Evolutionary conservation across 768 basidiomycete species (phyloP).

Genomic region (Galerina sulciceps): DNA sequence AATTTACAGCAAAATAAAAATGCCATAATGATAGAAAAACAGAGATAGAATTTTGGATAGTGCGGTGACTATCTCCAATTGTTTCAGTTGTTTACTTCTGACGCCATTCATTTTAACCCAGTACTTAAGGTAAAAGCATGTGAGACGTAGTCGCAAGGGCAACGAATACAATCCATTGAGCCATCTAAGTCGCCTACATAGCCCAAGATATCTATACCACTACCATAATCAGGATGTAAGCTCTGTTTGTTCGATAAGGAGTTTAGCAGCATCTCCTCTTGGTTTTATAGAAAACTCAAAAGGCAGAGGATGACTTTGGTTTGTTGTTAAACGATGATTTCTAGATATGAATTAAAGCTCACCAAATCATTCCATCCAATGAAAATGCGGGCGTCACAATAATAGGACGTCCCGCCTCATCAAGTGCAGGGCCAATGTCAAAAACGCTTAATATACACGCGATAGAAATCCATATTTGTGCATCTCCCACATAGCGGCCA

Average conservation of each 20-base stretch:
- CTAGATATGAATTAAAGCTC: not conserved
- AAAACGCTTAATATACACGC: constrained; percentile 48
- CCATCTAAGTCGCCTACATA: too few relatives aligned
- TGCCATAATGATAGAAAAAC: too few relatives aligned
- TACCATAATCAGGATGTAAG: constrained; percentile 11
- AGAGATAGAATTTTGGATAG: too few relatives aligned
- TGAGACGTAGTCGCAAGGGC: too few relatives aligned
- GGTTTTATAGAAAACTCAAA: constrained; percentile 37
- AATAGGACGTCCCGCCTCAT: constrained; percentile 36
- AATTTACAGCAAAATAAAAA: too few relatives aligned
- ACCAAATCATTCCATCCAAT: constrained; percentile 47
- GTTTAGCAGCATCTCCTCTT: constrained; percentile 28
- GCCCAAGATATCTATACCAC: not conserved
- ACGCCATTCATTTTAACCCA: too few relatives aligned
- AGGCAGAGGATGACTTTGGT: constrained; percentile 35
- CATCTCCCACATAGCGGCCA: constrained; percentile 48
- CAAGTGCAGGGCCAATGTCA: constrained; percentile 39
- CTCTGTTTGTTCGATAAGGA: constrained; percentile 36
- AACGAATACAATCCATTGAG: too few relatives aligned
- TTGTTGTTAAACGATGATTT: too few relatives aligned
- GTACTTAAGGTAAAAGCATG: too few relatives aligned
- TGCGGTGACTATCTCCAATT: too few relatives aligned
- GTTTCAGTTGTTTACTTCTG: too few relatives aligned
- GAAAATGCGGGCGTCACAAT: constrained; percentile 38
- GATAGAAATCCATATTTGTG: constrained; percentile 48